Conservation (phyloP, 2,329 filamentous ascomycete genomes). For the Colletotrichum sp. region DNA sequence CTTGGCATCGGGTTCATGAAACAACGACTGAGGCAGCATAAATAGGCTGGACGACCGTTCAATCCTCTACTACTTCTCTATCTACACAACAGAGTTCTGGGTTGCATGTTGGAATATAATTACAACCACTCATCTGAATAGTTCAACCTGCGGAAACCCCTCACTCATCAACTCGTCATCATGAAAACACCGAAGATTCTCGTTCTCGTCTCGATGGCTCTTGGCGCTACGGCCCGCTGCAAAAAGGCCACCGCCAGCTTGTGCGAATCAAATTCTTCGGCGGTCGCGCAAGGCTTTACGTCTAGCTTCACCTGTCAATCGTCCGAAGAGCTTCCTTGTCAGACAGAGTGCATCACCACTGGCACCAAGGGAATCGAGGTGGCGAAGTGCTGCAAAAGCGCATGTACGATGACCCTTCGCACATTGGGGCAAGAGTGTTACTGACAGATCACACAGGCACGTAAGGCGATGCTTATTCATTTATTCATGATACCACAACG, state of each 20-base stretch:
- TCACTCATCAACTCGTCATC: not conserved
- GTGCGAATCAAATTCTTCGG: not conserved
- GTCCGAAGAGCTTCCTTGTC: not conserved
- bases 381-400: not conserved
- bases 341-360: not conserved
- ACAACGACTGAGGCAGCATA: not conserved
- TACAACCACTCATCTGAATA: not conserved
- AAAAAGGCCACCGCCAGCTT: not conserved
- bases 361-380: not conserved
- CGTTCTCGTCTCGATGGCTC: not conserved
- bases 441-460: not conserved
- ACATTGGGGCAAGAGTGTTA: fast-evolving
- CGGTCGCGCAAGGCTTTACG: not conserved
- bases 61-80: not conserved
- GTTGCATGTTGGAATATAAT: not conserved
- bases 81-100: not conserved
- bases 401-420: not conserved
- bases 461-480: fast-evolving
- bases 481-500: not conserved
- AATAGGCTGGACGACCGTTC: not conserved
- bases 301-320: not conserved
- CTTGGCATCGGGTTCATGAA: not conserved
- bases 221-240: not conserved
- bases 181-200: not conserved
- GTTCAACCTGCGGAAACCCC: not conserved